Conservation (phyloP, 2,329 filamentous ascomycete genomes). For the Nectriaceae sp. region DNA sequence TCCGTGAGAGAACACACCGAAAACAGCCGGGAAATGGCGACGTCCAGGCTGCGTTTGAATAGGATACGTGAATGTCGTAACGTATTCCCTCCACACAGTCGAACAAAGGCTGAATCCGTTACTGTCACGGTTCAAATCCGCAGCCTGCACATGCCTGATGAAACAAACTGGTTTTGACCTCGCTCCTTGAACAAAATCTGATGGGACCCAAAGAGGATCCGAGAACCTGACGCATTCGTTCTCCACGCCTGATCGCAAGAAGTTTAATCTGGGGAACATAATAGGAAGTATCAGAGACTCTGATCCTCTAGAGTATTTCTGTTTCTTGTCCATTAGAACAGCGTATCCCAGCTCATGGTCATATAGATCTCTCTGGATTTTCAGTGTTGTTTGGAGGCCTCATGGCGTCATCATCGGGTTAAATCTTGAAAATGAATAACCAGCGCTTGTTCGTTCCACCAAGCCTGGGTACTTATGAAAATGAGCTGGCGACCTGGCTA, state of each 20-base stretch:
- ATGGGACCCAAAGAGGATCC: constrained; percentile 5
- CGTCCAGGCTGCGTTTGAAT: constrained; percentile 6
- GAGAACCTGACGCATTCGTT: constrained; percentile 9
- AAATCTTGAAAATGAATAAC: neutral
- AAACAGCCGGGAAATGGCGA: constrained; percentile 4
- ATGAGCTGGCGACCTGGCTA: constrained; percentile 4
- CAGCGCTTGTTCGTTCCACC: neutral
- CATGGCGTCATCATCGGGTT: constrained; percentile 2
- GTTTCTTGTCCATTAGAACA: constrained; percentile 1
- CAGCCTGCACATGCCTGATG: constrained; percentile 6
- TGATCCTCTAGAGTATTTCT: neutral
- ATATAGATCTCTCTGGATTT: constrained; percentile 4
- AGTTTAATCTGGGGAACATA: constrained; percentile 2
- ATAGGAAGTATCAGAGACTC: constrained; percentile 4
- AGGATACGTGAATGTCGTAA: constrained; percentile 6
- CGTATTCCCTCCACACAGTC: constrained; percentile 3
- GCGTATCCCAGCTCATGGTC: constrained; percentile 2
- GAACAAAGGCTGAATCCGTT: constrained; percentile 1
- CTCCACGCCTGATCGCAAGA: neutral
- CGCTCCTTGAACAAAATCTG: neutral
- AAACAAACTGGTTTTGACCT: constrained; percentile 1
- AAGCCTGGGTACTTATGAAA: constrained; percentile 2
- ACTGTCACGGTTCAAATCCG: constrained; percentile 3
- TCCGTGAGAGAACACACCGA: constrained; percentile 1
- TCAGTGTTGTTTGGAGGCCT: constrained; percentile 4